Percentiles rank a stretch among this genome's conserved stretches.
These are phyloP conservation scores for Trichoderma atrobrunneum DNA, from an alignment of 2,329 filamentous ascomycete genomes.

Conservation along the genomic window DNA sequence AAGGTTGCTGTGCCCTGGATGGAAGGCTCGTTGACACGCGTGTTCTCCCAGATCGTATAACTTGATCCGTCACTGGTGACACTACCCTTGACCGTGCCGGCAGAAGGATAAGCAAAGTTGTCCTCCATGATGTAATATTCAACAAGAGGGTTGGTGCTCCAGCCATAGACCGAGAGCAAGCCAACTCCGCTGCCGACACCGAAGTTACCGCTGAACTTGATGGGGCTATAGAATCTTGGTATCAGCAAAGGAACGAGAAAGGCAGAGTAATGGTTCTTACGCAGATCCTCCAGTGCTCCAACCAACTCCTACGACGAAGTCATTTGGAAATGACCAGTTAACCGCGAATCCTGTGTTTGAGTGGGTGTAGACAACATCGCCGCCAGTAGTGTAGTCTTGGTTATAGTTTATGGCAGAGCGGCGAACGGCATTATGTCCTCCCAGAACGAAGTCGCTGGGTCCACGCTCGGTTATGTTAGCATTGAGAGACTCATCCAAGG, in stretches of 20 bases:
- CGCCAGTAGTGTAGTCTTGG: slow-evolving; percentile 23
- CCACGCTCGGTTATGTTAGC: slow-evolving; percentile 10
- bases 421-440: background rate
- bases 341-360: slow-evolving; percentile 19
- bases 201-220: slow-evolving; percentile 11
- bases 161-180: slow-evolving; percentile 41
- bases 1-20: slow-evolving; percentile 50
- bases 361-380: slow-evolving; percentile 21
- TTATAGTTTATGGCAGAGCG: slow-evolving; percentile 21
- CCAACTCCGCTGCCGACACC: slow-evolving; percentile 30
- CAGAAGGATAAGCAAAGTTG: slow-evolving; percentile 37
- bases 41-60: slow-evolving; percentile 39
- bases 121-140: slow-evolving; percentile 41
- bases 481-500: background rate
- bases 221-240: background rate
- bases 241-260: background rate
- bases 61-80: slow-evolving; percentile 37
- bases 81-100: slow-evolving; percentile 33
- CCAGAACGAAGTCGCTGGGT: slow-evolving; percentile 2
- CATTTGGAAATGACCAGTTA: slow-evolving; percentile 21
- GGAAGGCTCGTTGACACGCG: slow-evolving; percentile 42
- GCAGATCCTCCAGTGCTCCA: slow-evolving; percentile 18
- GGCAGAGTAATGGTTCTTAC: background rate
- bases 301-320: slow-evolving; percentile 23
- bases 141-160: slow-evolving; percentile 36